These are phyloP conservation scores for Byssothecium circinans DNA, from an alignment of 2,329 filamentous ascomycete species.

Conservation along the genomic window DNA sequence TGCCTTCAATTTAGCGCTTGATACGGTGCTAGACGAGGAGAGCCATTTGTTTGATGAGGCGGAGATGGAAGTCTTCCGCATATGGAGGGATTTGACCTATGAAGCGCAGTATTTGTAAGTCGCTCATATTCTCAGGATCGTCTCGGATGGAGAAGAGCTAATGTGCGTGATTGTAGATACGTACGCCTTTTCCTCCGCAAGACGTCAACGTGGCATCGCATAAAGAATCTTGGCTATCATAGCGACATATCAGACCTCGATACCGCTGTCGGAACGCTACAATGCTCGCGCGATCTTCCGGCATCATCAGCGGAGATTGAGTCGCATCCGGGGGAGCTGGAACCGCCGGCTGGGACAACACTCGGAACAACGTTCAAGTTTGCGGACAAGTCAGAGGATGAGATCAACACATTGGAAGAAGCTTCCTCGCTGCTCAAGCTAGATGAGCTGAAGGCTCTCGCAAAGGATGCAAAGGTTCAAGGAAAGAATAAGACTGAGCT, in stretches of 20 bases:
- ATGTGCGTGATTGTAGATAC: slow-evolving; percentile 60
- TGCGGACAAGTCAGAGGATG: slow-evolving; percentile 73
- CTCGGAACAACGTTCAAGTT: slow-evolving; percentile 69
- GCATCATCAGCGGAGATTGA: slow-evolving; percentile 38
- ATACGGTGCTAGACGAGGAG: slow-evolving; percentile 88
- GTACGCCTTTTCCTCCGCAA: slow-evolving; percentile 92
- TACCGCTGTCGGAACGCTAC: slow-evolving; percentile 65
- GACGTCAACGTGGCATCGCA: slow-evolving; percentile 85
- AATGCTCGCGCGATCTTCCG: slow-evolving; percentile 61
- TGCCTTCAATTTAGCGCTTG: slow-evolving; percentile 89
- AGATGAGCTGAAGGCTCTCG: slow-evolving; percentile 81
- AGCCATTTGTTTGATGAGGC: slow-evolving; percentile 80
- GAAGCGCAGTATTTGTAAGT: slow-evolving; percentile 87
- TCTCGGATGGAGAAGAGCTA: no score
- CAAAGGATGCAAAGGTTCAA: slow-evolving; percentile 82
- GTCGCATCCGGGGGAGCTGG: slow-evolving; percentile 52
- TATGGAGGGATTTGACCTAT: slow-evolving; percentile 75
- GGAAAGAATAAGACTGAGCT: slow-evolving; percentile 88
- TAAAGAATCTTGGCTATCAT: slow-evolving; percentile 75
- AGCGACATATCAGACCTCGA: slow-evolving; percentile 77
- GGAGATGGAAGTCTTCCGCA: slow-evolving; percentile 74
- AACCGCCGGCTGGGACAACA: slow-evolving; percentile 50
- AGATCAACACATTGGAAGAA: slow-evolving; percentile 78
- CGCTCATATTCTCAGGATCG: neutral
- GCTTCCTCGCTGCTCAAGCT: slow-evolving; percentile 79